These are phyloP conservation scores for Eleusine coracana DNA, from an alignment of 176 grass and related monocot species.

Conservation along the genomic window DNA sequence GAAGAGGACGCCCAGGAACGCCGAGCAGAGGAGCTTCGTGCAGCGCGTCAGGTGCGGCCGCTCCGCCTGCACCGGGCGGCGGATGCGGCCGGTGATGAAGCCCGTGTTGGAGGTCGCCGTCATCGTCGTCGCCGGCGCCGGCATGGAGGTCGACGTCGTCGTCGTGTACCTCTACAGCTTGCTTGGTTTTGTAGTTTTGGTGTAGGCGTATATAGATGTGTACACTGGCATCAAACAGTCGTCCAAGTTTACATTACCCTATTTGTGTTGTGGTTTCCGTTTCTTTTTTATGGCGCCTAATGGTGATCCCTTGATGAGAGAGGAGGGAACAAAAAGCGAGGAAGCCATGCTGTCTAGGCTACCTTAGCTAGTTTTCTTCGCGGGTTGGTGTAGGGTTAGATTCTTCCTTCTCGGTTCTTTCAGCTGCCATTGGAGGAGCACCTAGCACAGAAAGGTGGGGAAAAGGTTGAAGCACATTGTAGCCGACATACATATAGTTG, in stretches of 20 bases:
- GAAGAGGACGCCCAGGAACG: conserved; percentile 60
- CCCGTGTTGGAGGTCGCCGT: conserved; percentile 4
- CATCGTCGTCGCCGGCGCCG: conserved; percentile 15
- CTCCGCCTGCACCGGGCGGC: conserved; percentile 32
- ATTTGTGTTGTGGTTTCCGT: conserved; percentile 10
- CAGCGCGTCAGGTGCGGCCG: conserved; percentile 45
- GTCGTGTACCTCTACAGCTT: background rate
- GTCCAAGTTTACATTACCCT: conserved; percentile 3
- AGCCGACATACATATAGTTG: background rate
- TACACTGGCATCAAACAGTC: conserved; percentile 2
- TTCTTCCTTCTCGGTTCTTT: background rate
- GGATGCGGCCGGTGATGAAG: background rate
- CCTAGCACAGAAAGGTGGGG: too few relatives aligned
- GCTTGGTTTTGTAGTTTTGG: background rate
- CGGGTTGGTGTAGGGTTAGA: conserved; percentile 14
- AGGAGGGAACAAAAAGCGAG: conserved; percentile 43
- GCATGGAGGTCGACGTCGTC: background rate
- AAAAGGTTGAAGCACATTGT: background rate
- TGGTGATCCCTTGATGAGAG: conserved; percentile 56
- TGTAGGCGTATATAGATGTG: background rate
- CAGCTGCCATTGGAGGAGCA: conserved; percentile 13
- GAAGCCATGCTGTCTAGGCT: conserved; percentile 2
- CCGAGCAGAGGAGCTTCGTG: conserved; percentile 69
- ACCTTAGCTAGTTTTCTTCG: conserved; percentile 24
- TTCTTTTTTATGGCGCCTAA: conserved; percentile 31